Evolutionary conservation across 2,329 filamentous ascomycete genomes (phyloP).

Genomic region (Alternaria ethzedia): DNA sequence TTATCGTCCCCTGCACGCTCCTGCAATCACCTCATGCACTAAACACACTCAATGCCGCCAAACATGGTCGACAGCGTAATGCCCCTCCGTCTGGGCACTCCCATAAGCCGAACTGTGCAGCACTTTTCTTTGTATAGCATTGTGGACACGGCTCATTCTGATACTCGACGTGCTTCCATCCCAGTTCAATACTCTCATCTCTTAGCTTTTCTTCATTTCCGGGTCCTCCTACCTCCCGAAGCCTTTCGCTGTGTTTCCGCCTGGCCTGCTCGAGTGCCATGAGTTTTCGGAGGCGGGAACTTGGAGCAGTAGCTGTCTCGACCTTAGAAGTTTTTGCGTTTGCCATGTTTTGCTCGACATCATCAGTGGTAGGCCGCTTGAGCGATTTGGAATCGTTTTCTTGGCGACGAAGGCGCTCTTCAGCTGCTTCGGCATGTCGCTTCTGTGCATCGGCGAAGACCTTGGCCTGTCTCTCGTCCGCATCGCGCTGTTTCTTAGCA

Average conservation of each 20-base stretch:
- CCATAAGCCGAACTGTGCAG: background rate
- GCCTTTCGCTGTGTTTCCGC: too few relatives aligned
- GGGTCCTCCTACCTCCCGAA: background rate
- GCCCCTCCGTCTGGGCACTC: background rate
- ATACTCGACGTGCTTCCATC: background rate
- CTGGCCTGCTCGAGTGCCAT: background rate
- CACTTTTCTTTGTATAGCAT: background rate
- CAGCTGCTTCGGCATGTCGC: too few relatives aligned
- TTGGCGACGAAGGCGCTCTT: too few relatives aligned
- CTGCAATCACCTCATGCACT: fast-evolving
- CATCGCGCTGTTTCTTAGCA: too few relatives aligned
- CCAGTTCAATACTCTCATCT: background rate
- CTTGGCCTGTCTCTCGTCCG: too few relatives aligned
- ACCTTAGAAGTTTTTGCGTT: too few relatives aligned
- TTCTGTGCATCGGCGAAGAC: too few relatives aligned
- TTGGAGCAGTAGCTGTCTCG: too few relatives aligned
- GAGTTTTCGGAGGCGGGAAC: background rate
- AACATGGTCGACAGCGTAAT: background rate
- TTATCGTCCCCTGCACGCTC: background rate
- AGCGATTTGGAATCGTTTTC: too few relatives aligned
- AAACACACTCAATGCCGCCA: background rate
- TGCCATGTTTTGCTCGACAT: too few relatives aligned
- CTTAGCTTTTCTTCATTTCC: background rate
- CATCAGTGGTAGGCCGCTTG: too few relatives aligned
- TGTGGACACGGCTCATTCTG: background rate